Evolutionary conservation across 2,329 filamentous ascomycete genomes (phyloP).

Genomic region (Calycina herbarum): DNA sequence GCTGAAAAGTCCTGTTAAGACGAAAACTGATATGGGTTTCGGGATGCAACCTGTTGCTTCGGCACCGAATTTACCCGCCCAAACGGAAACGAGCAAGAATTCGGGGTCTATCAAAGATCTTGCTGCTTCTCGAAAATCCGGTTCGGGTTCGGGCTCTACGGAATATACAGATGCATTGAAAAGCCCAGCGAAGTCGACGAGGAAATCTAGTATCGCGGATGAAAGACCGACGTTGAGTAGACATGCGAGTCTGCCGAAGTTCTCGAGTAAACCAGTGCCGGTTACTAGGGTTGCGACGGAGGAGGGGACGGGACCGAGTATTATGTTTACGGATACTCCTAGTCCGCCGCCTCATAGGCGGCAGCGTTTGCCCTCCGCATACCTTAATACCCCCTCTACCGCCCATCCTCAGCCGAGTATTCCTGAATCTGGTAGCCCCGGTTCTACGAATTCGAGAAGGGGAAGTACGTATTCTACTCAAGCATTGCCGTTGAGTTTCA

Average conservation of each 20-base stretch:
- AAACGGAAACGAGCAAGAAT: constrained; percentile 19
- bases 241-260: constrained; percentile 59
- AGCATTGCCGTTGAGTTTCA: constrained; percentile 74
- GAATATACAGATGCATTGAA: constrained; percentile 13
- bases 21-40: neutral
- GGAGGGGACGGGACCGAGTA: constrained; percentile 66
- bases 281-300: constrained; percentile 66
- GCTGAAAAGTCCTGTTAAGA: constrained; percentile 13
- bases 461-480: constrained; percentile 57
- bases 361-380: constrained; percentile 33
- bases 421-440: neutral
- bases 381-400: constrained; percentile 16
- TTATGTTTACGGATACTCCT: constrained; percentile 67
- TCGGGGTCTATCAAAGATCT: constrained; percentile 22
- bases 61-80: constrained; percentile 13
- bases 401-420: constrained; percentile 20
- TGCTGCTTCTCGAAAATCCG: constrained; percentile 21
- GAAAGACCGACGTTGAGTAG: constrained; percentile 51
- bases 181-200: constrained; percentile 12
- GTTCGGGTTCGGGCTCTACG: constrained; percentile 5
- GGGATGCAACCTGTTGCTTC: constrained; percentile 9
- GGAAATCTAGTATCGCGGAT: constrained; percentile 8
- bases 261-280: constrained; percentile 72
- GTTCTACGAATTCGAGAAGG: constrained; percentile 17
- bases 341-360: constrained; percentile 28